Percentiles rank a stretch among this genome's conserved stretches.
Conservation (phyloP, 2,329 filamentous ascomycete genomes). For the Xylaria polymorpha region DNA sequence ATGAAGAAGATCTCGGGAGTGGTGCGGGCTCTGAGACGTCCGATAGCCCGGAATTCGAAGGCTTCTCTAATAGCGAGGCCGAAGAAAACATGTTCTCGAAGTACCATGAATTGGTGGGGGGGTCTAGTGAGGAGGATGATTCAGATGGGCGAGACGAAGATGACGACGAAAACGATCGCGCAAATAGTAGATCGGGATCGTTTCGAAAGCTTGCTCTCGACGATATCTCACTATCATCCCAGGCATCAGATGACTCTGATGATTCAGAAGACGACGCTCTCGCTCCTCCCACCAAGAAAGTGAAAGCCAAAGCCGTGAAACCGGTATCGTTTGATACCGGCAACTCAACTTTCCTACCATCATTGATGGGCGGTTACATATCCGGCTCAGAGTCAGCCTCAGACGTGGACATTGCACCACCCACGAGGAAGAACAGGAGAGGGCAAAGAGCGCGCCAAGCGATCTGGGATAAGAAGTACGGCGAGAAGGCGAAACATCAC, state of each 20-base stretch:
- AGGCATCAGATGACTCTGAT: slow-evolving; percentile 46
- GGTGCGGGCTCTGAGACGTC: slow-evolving; percentile 41
- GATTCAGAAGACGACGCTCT: slow-evolving; percentile 46
- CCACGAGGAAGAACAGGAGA: slow-evolving; percentile 75
- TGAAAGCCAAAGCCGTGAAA: slow-evolving; percentile 44
- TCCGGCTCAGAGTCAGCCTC: slow-evolving; percentile 79
- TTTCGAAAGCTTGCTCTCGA: slow-evolving; percentile 40
- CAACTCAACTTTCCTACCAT: slow-evolving; percentile 75
- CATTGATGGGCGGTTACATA: slow-evolving; percentile 82
- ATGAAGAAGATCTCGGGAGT: slow-evolving; percentile 48
- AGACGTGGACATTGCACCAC: slow-evolving; percentile 70
- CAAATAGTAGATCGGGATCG: slow-evolving; percentile 44
- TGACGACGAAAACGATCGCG: slow-evolving; percentile 47
- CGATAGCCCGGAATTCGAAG: slow-evolving; percentile 42
- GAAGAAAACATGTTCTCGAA: slow-evolving; percentile 56
- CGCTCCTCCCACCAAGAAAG: slow-evolving; percentile 50
- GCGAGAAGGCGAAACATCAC: slow-evolving; percentile 74
- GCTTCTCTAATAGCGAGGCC: slow-evolving; percentile 47
- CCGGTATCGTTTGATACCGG: slow-evolving; percentile 41
- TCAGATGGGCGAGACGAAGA: slow-evolving; percentile 51
- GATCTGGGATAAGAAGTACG: slow-evolving; percentile 85
- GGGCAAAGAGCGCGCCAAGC: slow-evolving; percentile 82
- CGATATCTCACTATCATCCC: slow-evolving; percentile 46
- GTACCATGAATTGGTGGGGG: slow-evolving; percentile 60
- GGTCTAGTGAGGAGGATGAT: slow-evolving; percentile 58